Conservation (phyloP, 768 basidiomycete genomes). For the Hydnum rufescens region DNA sequence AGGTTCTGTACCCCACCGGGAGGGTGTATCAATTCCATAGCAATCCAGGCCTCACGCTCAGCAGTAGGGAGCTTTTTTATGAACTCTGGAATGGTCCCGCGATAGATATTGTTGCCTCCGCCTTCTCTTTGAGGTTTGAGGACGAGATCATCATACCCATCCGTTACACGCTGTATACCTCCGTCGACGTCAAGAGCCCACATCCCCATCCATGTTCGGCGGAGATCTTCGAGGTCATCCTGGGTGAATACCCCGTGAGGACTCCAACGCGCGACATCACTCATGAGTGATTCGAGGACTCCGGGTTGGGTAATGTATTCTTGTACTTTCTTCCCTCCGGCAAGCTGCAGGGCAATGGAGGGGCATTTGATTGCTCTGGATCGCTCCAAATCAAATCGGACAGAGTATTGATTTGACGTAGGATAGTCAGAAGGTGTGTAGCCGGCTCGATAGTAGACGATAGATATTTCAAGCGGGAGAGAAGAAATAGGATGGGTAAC, state of each 20-base stretch:
- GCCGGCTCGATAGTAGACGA: constrained; percentile 79
- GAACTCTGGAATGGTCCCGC: constrained; percentile 57
- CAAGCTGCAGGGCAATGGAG: constrained; percentile 75
- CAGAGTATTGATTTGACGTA: constrained; percentile 39
- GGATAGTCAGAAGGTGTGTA: constrained; percentile 74
- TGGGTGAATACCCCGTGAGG: constrained; percentile 17
- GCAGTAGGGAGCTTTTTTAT: constrained; percentile 36
- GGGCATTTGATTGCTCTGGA: constrained; percentile 87
- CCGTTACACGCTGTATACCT: constrained; percentile 33
- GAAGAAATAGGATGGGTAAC: constrained; percentile 18
- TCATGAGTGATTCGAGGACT: constrained; percentile 55
- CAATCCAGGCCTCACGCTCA: constrained; percentile 77
- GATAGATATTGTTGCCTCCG: constrained; percentile 92
- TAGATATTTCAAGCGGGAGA: constrained; percentile 40
- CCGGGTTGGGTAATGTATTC: constrained; percentile 60
- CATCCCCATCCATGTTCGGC: constrained; percentile 74
- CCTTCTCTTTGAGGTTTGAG: constrained; percentile 98
- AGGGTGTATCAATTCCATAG: constrained; percentile 81
- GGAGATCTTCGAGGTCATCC: constrained; percentile 31
- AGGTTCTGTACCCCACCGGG: constrained; percentile 49
- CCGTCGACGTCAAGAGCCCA: constrained; percentile 45
- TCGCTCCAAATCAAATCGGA: constrained; percentile 60
- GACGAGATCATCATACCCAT: constrained; percentile 38
- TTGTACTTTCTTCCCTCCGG: constrained; percentile 91
- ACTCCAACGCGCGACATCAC: constrained; percentile 22